A percentile compares a stretch with the other conserved stretches of the same genome.
Evolutionary conservation across 2,329 filamentous ascomycete genomes (phyloP).

Genomic region (Colletotrichum orbiculare): DNA sequence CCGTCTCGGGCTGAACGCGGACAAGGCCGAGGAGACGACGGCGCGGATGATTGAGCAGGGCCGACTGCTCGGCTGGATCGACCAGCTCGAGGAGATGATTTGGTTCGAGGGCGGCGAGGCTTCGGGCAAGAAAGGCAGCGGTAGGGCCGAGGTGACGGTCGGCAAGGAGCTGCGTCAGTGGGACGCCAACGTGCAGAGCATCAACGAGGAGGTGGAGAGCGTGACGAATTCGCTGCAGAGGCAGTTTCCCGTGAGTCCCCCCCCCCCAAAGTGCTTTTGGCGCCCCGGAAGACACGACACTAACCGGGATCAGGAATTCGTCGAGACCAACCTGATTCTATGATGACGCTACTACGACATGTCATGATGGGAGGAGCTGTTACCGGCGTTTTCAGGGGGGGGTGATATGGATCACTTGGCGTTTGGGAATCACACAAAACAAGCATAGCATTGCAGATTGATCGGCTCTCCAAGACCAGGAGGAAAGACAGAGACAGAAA

Average conservation of each 20-base stretch:
- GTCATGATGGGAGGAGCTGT: neutral
- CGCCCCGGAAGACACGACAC: too few relatives aligned
- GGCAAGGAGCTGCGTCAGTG: conserved; percentile 83
- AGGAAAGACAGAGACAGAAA: conserved; percentile 5
- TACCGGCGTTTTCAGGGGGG: conserved; percentile 24
- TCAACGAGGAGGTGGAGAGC: conserved; percentile 91
- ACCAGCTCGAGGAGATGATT: conserved; percentile 90
- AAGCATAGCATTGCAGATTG: conserved; percentile 31
- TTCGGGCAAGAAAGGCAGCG: conserved; percentile 74
- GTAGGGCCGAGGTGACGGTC: conserved; percentile 70
- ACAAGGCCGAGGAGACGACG: conserved; percentile 89
- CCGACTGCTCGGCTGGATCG: conserved; percentile 86
- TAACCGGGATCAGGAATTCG: conserved; percentile 59
- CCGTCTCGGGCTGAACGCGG: conserved; percentile 81
- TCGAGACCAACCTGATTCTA: conserved; percentile 62
- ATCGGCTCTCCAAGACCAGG: neutral
- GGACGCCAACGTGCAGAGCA: conserved; percentile 87
- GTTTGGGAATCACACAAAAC: conserved; percentile 30
- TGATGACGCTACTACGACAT: conserved; percentile 37
- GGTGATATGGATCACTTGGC: neutral
- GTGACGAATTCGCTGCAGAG: conserved; percentile 84
- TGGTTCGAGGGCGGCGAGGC: conserved; percentile 84
- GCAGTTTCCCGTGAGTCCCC: conserved; percentile 73
- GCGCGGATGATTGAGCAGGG: conserved; percentile 97
- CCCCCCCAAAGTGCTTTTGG: conserved; percentile 10